phyloP scores from a whole-genome alignment of 257 asterid species.

The Cynanchum wilfordii region DNA sequence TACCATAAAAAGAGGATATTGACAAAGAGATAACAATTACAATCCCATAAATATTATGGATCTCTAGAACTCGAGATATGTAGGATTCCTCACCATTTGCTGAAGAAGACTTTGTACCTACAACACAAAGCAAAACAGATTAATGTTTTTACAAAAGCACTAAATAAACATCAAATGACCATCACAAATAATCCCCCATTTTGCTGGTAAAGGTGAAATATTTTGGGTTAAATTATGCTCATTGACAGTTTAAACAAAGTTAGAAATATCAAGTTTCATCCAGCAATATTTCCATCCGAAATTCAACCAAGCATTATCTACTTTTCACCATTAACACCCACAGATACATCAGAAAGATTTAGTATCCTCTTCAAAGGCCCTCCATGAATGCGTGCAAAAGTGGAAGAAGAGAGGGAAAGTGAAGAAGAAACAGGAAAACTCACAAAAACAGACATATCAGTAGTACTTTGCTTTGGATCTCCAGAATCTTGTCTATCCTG shows the following conservation, averaged over 20 bases:
- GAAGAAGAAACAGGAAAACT: neutral
- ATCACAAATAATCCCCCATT: neutral
- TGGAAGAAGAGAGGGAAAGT: neutral
- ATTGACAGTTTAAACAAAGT: neutral
- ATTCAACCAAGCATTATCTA: neutral
- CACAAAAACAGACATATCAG: slow-evolving; percentile 24
- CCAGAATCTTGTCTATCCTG: slow-evolving; percentile 21
- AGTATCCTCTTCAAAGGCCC: neutral
- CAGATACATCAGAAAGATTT: neutral
- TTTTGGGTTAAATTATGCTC: neutral
- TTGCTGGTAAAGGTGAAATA: neutral
- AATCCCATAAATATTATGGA: neutral
- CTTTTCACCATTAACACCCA: neutral
- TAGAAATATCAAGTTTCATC: neutral
- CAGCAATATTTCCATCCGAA: neutral
- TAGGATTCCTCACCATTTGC: slow-evolving; percentile 18
- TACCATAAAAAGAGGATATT: neutral
- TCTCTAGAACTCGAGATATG: slow-evolving; percentile 1
- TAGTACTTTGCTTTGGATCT: slow-evolving; percentile 18
- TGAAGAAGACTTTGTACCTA: slow-evolving; percentile 22
- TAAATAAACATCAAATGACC: neutral
- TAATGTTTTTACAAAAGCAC: neutral
- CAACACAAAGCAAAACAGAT: neutral
- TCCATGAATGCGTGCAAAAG: neutral
- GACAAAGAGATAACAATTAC: neutral